Base-by-base conservation (phyloP, 345 rosid genomes). In the Rhizophora apiculata region DNA sequence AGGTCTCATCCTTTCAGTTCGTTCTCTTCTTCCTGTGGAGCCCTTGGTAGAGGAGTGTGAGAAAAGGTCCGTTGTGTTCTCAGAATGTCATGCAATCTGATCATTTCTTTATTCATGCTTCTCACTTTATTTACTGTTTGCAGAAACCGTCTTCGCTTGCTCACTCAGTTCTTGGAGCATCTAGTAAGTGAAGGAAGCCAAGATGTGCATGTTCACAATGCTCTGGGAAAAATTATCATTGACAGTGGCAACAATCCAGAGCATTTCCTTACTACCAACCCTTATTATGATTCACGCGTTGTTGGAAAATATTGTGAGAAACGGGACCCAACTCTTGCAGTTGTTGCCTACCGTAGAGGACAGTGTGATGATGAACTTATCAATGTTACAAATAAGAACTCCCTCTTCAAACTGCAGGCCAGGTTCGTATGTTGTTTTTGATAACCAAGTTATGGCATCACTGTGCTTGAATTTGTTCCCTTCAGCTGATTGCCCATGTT, bases 291-390 rank as follows among this genome's bases (percentile, higher is more conserved):
- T 84, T 86, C 99, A 20, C 82, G 87, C 65, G 99, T 95, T 68
- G 99, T 95, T 75, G 99, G 99, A 65, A 95, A 92, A 74, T 95
- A 95, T 80, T 95, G 99, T 74, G 99, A 96, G 87, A 96, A 96
- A 77, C 99, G 98, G 37, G 99, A 96, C 85, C 99, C 99, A 27
- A 96, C 98, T 9, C 86, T 96, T 51, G 99, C 99, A 49, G 99
- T 92, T 69, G 95, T 96, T 71, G 96, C 99, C 34, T 96, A 96
- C 77, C 83, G 97, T 64, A 86, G 99, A 80, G 99, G 99, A 59
- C 97, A 92, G 65, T 96, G 99, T 69, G 99, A 96, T 59, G 96
- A 88, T 70, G 99, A 96, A 79, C 99, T 96, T 61, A 85, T 96
- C 72, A 90, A 87, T 78, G 99, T 96, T 64, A 96, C 99, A 60